Base-by-base conservation (phyloP, 805 yeast species). In the Tanozyma kutaoensis region DNA sequence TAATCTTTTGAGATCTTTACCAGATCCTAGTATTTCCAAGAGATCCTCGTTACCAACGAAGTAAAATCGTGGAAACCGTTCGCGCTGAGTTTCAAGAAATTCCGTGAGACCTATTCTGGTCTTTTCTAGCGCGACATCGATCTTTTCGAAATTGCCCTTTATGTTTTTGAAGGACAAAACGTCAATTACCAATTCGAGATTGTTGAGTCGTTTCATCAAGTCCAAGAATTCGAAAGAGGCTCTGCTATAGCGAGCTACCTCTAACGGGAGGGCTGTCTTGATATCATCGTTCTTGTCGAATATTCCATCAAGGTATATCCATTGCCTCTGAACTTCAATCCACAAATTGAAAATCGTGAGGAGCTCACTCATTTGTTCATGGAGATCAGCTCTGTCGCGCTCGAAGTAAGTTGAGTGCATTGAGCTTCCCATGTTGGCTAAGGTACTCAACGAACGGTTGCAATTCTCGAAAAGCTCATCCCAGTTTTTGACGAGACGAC, bases 1-100 rank as follows among this genome's bases (percentile, higher is more conserved):
- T 4, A 76, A 56, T n/a, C 45, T 37, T 2, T 24, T 23, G 2
- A 69, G 38, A 35, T 74, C 66, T 4, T 45, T 51, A 0, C 71
- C 54, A 27, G 75, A 66, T 2, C 96, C 95, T 20, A 88, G 66
- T 22, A 88, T 66, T 34, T 82, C 93, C 19, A 88, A 54, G 17
- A 88, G 51, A 45, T 88, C 95, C 33, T 85, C 95, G 45, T 88
- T 88, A 5, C 96, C 95, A 15, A 88, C 54, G 43, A 88, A 86
- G 41, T 76, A 85, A 30, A 85, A 76, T 25, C 96, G 61, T 1
- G 95, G 86, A 40, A 78, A 88, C 1, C 61, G 32, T 23, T 67
- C 76, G 35, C 97, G 56, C 44, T 86, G 93, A 21, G 66, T 67
- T 38, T 86, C 96, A 18, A 88, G 55, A 44, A 74, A 88, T 7